Percentiles rank a stretch among this genome's conserved stretches.
Evolutionary conservation across 306 rosid genomes (phyloP).

Genomic region (Amphicarpaea edgeworthii): DNA sequence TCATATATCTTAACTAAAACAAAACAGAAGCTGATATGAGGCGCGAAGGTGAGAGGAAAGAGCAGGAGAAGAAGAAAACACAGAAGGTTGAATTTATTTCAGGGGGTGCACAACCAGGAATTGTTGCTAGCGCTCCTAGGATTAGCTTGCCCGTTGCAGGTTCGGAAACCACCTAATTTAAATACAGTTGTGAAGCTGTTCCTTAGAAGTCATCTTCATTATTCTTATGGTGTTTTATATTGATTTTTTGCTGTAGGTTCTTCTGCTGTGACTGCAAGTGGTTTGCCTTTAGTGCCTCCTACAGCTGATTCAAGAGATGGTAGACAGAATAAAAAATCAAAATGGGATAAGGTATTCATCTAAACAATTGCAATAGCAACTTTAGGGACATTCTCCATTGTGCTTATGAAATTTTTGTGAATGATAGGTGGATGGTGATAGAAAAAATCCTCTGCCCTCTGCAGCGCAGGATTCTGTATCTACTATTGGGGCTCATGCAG

Average conservation of each 20-base stretch:
- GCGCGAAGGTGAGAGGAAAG: conserved; percentile 82
- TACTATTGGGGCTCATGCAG: conserved; percentile 69
- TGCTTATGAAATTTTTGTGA: conserved; percentile 43
- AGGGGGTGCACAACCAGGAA: conserved; percentile 71
- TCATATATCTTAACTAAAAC: conserved; percentile 33
- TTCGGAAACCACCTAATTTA: conserved; percentile 35
- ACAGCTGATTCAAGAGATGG: conserved; percentile 70
- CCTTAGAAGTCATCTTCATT: conserved; percentile 22
- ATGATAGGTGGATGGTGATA: conserved; percentile 79
- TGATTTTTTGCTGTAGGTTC: conserved; percentile 51
- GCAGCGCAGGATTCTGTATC: conserved; percentile 69
- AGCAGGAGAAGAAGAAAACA: conserved; percentile 77
- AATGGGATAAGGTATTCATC: conserved; percentile 67
- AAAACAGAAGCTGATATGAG: conserved; percentile 87
- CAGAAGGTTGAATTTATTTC: conserved; percentile 72
- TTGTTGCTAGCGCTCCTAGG: conserved; percentile 55
- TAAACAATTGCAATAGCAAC: conserved; percentile 16
- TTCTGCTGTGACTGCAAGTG: conserved; percentile 55
- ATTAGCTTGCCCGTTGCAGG: conserved; percentile 61
- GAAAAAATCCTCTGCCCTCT: conserved; percentile 70
- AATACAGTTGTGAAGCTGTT: conserved; percentile 39
- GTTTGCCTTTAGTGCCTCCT: conserved; percentile 58
- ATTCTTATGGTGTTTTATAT: conserved; percentile 36
- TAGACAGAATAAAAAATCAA: conserved; percentile 66
- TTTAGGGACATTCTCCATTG: conserved; percentile 30